These are phyloP conservation scores for Harringtonia lauricola DNA, from an alignment of 2,329 filamentous ascomycete species.

Conservation along the genomic window DNA sequence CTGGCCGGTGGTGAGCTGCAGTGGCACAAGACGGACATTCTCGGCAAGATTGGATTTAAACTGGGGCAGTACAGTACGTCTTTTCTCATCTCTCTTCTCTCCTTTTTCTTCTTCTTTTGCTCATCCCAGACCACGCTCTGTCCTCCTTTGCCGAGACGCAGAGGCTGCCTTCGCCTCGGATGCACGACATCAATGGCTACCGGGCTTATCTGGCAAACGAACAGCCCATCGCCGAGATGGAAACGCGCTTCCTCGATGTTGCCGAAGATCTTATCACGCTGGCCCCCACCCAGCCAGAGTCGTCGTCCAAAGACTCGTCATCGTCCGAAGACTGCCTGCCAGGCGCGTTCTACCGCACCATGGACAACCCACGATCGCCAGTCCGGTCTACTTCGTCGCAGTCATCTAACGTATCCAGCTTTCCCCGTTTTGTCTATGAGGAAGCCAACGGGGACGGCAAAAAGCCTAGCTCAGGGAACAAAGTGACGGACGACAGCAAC, in stretches of 20 bases:
- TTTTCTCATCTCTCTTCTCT: neutral
- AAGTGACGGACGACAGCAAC: no score
- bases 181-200: constrained; percentile 34
- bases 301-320: neutral
- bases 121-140: constrained; percentile 41
- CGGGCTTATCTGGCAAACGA: constrained; percentile 39
- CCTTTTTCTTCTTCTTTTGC: neutral
- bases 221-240: constrained; percentile 42
- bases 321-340: neutral
- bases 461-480: no score
- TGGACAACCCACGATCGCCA: no score
- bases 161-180: constrained; percentile 33
- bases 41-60: constrained; percentile 55
- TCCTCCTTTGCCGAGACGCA: constrained; percentile 44
- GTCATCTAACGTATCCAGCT: no score
- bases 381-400: no score
- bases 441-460: no score
- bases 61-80: constrained; percentile 56
- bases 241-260: constrained; percentile 48
- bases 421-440: no score
- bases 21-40: constrained; percentile 46
- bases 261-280: constrained; percentile 42
- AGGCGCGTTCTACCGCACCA: no score
- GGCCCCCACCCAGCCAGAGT: constrained; percentile 2
- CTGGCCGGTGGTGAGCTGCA: constrained; percentile 45